phyloP scores from a whole-genome alignment of 2,329 filamentous ascomycete species.

The Colletotrichum spinosum region DNA sequence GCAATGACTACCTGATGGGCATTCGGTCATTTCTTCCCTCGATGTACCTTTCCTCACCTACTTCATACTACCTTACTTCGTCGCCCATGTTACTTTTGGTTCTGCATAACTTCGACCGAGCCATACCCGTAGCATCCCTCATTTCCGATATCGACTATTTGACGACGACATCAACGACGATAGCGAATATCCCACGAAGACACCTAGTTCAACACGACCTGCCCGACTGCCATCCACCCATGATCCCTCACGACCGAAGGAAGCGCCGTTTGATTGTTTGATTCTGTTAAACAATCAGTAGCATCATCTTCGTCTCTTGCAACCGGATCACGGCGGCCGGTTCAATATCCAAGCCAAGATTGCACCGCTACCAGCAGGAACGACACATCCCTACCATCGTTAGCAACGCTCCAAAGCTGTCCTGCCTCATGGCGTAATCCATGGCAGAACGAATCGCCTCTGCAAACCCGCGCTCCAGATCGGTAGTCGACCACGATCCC shows the following conservation, averaged over 20 bases:
- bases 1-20: background rate
- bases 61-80: background rate
- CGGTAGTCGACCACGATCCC: slow-evolving; percentile 65
- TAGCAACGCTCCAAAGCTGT: slow-evolving; percentile 26
- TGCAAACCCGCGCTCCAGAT: slow-evolving; percentile 62
- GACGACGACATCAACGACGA: slow-evolving; percentile 27
- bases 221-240: slow-evolving; percentile 8
- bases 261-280: slow-evolving; percentile 28
- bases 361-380: too few relatives aligned
- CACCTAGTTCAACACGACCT: background rate
- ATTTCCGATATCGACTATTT: slow-evolving; percentile 10
- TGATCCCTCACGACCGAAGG: slow-evolving; percentile 12
- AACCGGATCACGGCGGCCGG: background rate
- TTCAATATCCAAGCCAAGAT: background rate
- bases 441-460: slow-evolving; percentile 72
- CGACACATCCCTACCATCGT: slow-evolving; percentile 12
- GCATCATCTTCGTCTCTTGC: too few relatives aligned
- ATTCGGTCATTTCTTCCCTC: too few relatives aligned
- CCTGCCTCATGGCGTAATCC: slow-evolving; percentile 74
- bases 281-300: slow-evolving; percentile 16
- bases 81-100: slow-evolving; percentile 11
- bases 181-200: slow-evolving; percentile 10
- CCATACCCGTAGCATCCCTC: slow-evolving; percentile 6
- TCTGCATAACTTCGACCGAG: slow-evolving; percentile 21
- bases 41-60: background rate